Evolutionary conservation across 1,284 basidiomycete species (phyloP), one percentile per base, ranked within the genome.

Genomic region (Moesziomyces sp.): DNA sequence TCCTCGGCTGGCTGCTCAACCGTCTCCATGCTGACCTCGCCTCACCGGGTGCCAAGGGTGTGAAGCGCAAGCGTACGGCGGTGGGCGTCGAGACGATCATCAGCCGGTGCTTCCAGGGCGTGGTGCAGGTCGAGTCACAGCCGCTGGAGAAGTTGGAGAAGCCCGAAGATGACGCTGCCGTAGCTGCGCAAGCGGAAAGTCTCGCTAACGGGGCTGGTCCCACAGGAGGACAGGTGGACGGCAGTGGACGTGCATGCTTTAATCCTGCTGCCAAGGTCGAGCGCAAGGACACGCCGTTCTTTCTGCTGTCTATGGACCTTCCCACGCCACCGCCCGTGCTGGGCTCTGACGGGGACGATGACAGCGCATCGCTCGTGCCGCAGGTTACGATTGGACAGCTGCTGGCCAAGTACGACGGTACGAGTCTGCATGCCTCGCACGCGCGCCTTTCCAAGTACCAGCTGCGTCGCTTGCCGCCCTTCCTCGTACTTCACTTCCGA

Each of bases 1-100:
- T 99, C 82, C 85, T 99, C 35, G 91, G 94, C 23, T 99, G 97
- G 97, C 85, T 99, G 72, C 87, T 99, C 60, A 98, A 99, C 85
- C 90, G 89, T 43, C 88, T 99, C 49, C 97, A 99, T 84, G 89
- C 90, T 79, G 95, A 98, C 85, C 85, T 97, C 77, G n/a, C 40
- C 28, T 8, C 35, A 0, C 9, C 45, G 3, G 53, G 43, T 33
- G 50, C 21, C 6, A 94, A 93, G 13, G 95, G 95, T 9, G 65
- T 65, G 18, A 70, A 69, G 46, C 64, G 64, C 24, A 79, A 78
- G 52, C 57, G 63, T 26, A 46, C 48, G 10, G 63, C 19, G 4
- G 50, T 16, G 7, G 46, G 33, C 0, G 64, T 53, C 5, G 62
- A 74, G 18, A 78, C 74, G 82, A 89, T 96, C 74, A 93, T 99